These are phyloP conservation scores for Cystobasidium ongulense DNA, from an alignment of 768 basidiomycete species.

Conservation along the genomic window DNA sequence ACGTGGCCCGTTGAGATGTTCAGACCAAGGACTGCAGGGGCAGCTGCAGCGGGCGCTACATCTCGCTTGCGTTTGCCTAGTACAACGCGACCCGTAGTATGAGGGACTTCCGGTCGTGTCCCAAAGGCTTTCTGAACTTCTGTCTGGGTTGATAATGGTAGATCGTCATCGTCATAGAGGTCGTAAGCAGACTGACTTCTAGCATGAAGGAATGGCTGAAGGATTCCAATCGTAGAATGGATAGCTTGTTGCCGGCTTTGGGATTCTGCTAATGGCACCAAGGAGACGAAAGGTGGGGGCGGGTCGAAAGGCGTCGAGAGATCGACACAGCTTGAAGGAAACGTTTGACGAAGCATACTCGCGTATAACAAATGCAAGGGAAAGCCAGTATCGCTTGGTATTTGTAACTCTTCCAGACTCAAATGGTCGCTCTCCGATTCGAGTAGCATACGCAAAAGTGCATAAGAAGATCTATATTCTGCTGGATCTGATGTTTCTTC, in stretches of 20 bases:
- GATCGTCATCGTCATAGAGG: conserved; percentile 14
- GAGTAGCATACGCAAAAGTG: not conserved
- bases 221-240: conserved; percentile 19
- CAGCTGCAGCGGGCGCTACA: conserved; percentile 51
- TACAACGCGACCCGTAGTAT: not conserved
- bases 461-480: not conserved
- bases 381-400: conserved; percentile 7
- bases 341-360: not conserved
- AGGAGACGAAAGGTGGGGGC: not conserved
- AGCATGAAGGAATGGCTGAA: conserved; percentile 28
- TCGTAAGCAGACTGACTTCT: conserved; percentile 15
- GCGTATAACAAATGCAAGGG: not conserved
- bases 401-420: not conserved
- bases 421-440: conserved; percentile 5
- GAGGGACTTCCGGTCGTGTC: conserved; percentile 6
- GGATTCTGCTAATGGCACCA: not conserved
- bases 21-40: conserved; percentile 32
- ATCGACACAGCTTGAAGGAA: not conserved
- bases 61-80: conserved; percentile 35
- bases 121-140: not conserved
- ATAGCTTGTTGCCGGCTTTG: not conserved
- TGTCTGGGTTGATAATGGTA: not conserved
- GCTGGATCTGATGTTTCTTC: not conserved
- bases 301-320: not conserved
- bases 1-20: not conserved